Evolutionary conservation across 768 basidiomycete species (phyloP).

Genomic region (Filobasidium floriforme): DNA sequence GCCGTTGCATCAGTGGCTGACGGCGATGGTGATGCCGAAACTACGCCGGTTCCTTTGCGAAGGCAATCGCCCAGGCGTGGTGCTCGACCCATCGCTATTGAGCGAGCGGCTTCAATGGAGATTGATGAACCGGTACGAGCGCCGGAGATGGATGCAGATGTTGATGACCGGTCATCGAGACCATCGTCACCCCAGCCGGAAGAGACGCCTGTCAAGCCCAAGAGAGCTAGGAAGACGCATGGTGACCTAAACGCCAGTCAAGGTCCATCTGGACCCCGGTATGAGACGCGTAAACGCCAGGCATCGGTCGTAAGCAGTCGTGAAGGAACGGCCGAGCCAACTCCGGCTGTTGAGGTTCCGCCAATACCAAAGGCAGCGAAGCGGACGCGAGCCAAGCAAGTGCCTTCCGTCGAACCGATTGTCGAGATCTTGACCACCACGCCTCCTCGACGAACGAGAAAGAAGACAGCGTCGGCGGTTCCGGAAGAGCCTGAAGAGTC

Average conservation of each 20-base stretch:
- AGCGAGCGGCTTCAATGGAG: too few relatives aligned
- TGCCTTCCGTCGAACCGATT: constrained; percentile 2
- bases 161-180: not conserved
- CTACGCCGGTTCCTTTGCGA: not conserved
- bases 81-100: too few relatives aligned
- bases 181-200: not conserved
- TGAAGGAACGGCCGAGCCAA: not conserved
- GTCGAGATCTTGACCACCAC: constrained; percentile 2
- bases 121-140: too few relatives aligned
- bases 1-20: too few relatives aligned
- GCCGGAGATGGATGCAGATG: not conserved
- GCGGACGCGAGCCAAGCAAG: not conserved
- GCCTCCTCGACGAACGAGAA: not conserved
- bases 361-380: not conserved
- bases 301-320: not conserved
- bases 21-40: not conserved
- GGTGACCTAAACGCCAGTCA: not conserved
- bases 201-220: not conserved
- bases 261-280: not conserved
- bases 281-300: not conserved
- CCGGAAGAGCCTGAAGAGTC: not conserved
- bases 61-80: too few relatives aligned
- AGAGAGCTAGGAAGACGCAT: not conserved
- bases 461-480: not conserved
- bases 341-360: not conserved